Evolutionary conservation across 352 stramenopile genomes (phyloP).

Genomic region (Phytophthora aleatoria): DNA sequence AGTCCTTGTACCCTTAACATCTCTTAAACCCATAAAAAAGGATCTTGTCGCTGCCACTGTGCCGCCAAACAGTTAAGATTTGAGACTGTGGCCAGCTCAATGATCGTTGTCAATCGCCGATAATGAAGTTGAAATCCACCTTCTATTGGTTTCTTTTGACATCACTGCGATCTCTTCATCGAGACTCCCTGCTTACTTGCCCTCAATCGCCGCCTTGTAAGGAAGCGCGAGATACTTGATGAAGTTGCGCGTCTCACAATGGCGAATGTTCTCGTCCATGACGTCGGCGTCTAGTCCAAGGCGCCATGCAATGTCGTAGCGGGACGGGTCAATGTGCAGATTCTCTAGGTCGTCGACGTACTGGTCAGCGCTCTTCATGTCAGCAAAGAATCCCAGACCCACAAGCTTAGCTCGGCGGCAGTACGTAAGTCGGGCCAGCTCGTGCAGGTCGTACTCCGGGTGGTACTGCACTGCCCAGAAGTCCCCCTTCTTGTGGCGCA

Average conservation of each 20-base stretch:
- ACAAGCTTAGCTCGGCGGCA: slow-evolving; percentile 72
- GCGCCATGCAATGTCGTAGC: slow-evolving; percentile 81
- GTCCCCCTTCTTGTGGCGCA: slow-evolving; percentile 78
- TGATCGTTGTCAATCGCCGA: too few species aligned
- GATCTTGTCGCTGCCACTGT: too few species aligned
- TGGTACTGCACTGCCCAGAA: slow-evolving; percentile 90
- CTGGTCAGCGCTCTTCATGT: slow-evolving; percentile 70
- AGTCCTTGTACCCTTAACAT: too few species aligned
- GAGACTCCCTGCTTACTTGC: slow-evolving; percentile 29
- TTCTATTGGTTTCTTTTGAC: slow-evolving; percentile 5
- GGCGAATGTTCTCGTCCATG: slow-evolving; percentile 77
- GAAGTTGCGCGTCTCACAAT: slow-evolving; percentile 86
- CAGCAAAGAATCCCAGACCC: slow-evolving; percentile 69
- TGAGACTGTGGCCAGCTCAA: too few species aligned
- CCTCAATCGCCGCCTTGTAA: slow-evolving; percentile 57
- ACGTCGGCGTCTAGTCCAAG: slow-evolving; percentile 80
- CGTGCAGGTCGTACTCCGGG: slow-evolving; percentile 83
- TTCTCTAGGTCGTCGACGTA: slow-evolving; percentile 81
- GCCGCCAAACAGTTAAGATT: too few species aligned
- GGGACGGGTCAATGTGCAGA: slow-evolving; percentile 68
- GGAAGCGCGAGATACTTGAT: slow-evolving; percentile 84
- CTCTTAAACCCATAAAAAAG: too few species aligned
- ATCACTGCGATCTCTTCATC: neutral
- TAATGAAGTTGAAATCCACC: slow-evolving; percentile 2
- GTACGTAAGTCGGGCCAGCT: slow-evolving; percentile 77